Conservation (phyloP, 208 protist species). For the Trypanosoma platydactyli region DNA sequence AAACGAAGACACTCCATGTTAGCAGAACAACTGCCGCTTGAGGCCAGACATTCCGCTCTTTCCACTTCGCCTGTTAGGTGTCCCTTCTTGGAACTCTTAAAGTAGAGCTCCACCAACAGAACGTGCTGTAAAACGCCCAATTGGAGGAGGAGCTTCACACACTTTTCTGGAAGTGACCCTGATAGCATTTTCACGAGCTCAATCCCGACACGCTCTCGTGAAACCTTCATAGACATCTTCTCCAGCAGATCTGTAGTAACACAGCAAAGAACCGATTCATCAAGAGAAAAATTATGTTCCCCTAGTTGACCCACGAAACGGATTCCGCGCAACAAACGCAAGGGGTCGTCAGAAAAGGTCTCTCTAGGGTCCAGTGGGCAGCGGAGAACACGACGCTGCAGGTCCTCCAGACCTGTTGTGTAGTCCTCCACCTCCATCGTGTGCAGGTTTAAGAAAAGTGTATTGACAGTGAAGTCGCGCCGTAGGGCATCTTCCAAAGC, state of each 20-base stretch:
- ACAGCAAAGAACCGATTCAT: constrained; percentile 45
- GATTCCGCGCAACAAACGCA: constrained; percentile 92
- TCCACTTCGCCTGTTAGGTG: constrained; percentile 43
- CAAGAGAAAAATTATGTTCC: constrained; percentile 81
- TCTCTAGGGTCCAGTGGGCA: constrained; percentile 85
- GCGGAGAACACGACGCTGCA: constrained; percentile 81
- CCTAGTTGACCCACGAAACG: constrained; percentile 92
- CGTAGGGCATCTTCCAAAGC: constrained; percentile 94
- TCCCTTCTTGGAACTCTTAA: constrained; percentile 48
- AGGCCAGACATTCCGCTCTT: constrained; percentile 32
- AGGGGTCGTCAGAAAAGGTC: constrained; percentile 93
- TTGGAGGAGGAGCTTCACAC: constrained; percentile 54
- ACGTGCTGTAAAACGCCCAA: constrained; percentile 67
- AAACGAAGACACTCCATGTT: constrained; percentile 28
- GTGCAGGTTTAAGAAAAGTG: constrained; percentile 99
- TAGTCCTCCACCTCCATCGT: constrained; percentile 94
- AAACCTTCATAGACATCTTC: constrained; percentile 75
- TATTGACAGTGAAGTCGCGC: constrained; percentile 99
- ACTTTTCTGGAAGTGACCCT: constrained; percentile 48
- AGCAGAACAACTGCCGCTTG: background rate
- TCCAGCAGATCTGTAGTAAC: constrained; percentile 58
- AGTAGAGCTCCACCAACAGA: constrained; percentile 60
- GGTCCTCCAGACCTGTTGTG: constrained; percentile 90
- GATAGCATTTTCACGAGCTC: constrained; percentile 86
- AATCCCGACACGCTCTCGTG: constrained; percentile 82